Evolutionary conservation across 2,329 filamentous ascomycete genomes (phyloP), one percentile per base, ranked within the genome.

Genomic region (Stachybotrys echinatus): DNA sequence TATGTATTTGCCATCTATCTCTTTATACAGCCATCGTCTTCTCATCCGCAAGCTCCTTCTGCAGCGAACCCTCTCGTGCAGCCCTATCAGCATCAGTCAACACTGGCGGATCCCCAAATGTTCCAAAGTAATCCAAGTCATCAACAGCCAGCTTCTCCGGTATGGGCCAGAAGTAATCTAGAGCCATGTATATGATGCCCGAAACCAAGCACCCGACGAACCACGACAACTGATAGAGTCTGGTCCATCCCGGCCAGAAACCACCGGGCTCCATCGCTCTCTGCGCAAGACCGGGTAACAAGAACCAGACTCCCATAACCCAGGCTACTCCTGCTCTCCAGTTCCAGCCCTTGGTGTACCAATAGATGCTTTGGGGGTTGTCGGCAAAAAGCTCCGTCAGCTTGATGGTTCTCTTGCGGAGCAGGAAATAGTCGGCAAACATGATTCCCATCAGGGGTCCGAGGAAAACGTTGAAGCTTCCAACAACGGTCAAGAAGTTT

Each of bases 341-440:
- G 51, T 61, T 61, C 45, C 56, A 50, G 2, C 58, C 59, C 5
- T 51, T 48, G 10, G 48, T 37, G 48, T 59, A 61, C 58, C 58
- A 61, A 47, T 61, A 61, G 4, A 61, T 49, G 31, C 57, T 58
- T 12, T 39, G 4, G 4, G 46, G 6, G 1, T 51, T 53, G 8
- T 50, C 48, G 5, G 51, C 52, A 43, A 66, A 70, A 3, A 71
- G 55, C n/a, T n/a, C n/a, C n/a, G n/a, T n/a, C n/a, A n/a, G n/a
- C n/a, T n/a, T n/a, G 6, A 69, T 40, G 37, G 50, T 55, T 18
- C 66, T 65, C 10, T 50, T 61, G 23, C 64, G 58, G 1, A 63
- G 57, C 40, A 66, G 27, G 44, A 60, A 59, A 51, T 69, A 71
- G 51, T 71, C 68, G 20, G 64, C 58, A 6, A 69, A 55, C 52